These are phyloP conservation scores for Metahyphopichia silvanorum DNA, from an alignment of 805 yeast species.

Conservation along the genomic window DNA sequence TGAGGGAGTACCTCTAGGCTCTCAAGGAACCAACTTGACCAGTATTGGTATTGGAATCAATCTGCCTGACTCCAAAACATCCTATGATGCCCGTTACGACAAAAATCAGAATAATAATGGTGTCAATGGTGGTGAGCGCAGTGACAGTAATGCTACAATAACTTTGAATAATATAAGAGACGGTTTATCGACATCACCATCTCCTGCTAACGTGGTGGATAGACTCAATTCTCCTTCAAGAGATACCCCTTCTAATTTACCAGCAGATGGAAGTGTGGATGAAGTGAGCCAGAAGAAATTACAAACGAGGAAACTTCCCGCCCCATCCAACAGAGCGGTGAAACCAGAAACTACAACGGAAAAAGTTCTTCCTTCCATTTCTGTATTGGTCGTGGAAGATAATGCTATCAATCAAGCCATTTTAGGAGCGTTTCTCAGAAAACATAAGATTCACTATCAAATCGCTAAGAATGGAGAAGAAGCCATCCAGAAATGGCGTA, in stretches of 20 bases:
- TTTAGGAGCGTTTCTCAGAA: conserved; percentile 81
- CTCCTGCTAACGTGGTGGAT: conserved; percentile 7
- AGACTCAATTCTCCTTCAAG: conserved; percentile 7
- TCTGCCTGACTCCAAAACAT: conserved; percentile 1
- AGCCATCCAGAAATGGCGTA: conserved; percentile 91
- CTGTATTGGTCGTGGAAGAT: conserved; percentile 93
- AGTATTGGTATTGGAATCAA: conserved; percentile 14
- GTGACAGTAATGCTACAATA: conserved; percentile 3
- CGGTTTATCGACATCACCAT: conserved; percentile 6
- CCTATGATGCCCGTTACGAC: neutral
- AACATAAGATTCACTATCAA: conserved; percentile 78
- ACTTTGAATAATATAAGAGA: neutral
- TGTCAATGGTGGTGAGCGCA: neutral
- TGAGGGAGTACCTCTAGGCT: neutral
- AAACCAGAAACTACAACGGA: conserved; percentile 30
- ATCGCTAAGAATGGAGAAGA: conserved; percentile 93
- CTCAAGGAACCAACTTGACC: conserved; percentile 10
- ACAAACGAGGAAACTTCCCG: neutral
- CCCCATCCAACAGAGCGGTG: neutral
- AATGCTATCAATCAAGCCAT: conserved; percentile 91
- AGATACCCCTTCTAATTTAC: conserved; percentile 1
- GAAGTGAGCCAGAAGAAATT: neutral
- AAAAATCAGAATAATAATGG: neutral
- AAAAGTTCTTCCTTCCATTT: conserved; percentile 81
- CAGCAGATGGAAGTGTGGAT: neutral